Evolutionary conservation across 2,329 filamentous ascomycete genomes (phyloP).

Genomic region (Shiraia bambusicola): DNA sequence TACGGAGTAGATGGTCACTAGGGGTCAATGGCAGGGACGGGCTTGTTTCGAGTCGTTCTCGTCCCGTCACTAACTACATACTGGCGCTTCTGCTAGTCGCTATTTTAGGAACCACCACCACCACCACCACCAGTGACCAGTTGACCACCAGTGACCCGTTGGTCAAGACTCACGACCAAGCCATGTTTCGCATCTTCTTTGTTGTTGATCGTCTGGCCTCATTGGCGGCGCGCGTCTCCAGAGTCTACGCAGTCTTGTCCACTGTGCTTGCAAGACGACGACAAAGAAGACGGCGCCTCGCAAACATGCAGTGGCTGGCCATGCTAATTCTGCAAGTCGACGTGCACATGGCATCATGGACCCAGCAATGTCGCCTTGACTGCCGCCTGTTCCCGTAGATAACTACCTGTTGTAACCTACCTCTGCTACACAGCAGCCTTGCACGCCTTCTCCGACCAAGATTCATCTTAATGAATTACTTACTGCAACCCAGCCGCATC

Average conservation of each 20-base stretch:
- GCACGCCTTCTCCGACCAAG: too few relatives aligned
- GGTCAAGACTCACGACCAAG: too few relatives aligned
- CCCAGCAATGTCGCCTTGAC: conserved; percentile 11
- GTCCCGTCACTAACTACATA: too few relatives aligned
- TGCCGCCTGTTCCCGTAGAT: conserved; percentile 13
- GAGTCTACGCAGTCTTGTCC: neutral
- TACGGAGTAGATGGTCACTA: too few relatives aligned
- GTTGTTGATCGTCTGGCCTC: neutral
- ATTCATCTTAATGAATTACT: too few relatives aligned
- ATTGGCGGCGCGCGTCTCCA: neutral
- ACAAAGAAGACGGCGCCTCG: neutral
- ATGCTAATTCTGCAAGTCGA: conserved; percentile 5
- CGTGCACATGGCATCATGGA: conserved; percentile 17
- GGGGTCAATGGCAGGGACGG: conserved; percentile 5
- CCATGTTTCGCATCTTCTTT: conserved; percentile 23
- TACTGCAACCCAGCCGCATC: too few relatives aligned
- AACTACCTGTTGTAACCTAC: too few relatives aligned
- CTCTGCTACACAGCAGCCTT: too few relatives aligned
- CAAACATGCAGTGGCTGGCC: neutral
- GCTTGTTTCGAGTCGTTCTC: conserved; percentile 6
- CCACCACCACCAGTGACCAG: too few relatives aligned
- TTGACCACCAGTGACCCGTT: too few relatives aligned
- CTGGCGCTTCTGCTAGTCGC: conserved; percentile 1
- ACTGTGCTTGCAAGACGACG: neutral
- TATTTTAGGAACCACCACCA: conserved; percentile 28